Base-by-base conservation (phyloP, 352 stramenopile genomes). In the Phytophthora sp. region DNA sequence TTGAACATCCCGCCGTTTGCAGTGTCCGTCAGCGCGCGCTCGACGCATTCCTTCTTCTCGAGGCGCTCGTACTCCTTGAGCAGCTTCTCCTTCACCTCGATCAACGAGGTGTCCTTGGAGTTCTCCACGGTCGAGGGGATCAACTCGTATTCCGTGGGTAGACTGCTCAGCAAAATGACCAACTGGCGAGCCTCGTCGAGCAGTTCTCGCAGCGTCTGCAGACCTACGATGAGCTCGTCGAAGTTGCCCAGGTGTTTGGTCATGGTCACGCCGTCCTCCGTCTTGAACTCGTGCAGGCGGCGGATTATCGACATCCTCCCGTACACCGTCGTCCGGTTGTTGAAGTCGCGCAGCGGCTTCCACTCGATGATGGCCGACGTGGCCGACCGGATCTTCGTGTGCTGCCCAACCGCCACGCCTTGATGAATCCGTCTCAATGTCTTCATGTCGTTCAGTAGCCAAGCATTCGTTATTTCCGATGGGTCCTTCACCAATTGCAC, bases 81-180 rank as follows among this genome's bases (percentile, higher is more conserved):
- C 4, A 66, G 56, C 50, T 70, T 78, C 35, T 78, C 70, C 41
- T 61, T 75, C 5, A 67, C 59, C 18, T 74, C 61, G 2, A 78
- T 65, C 6, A 72, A 15, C 16, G 16, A 33, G 3, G 61, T n/a
- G 12, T 44, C 33, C 42, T 60, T 60, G 9, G 24, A 26, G 52
- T 78, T 78, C 23, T 69, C 60, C 2, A 53, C 13, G 23, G 57
- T 68, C 8, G 57, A 59, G 7, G 23, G 13, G 18, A 68, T 57
- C 6, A 68, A 20, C 30, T 46, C 46, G 7, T 58, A 57, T 13
- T 56, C 44, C 7, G 7, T 9, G 0, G 56, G 15, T 2, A 63
- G 57, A 16, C 44, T 50, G 8, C 57, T 65, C 11, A 57, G 11
- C 15, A 60, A 20, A 16, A 50, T 38, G 4, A 50, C 30, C 1